Evolutionary conservation across 2,329 filamentous ascomycete genomes (phyloP), one percentile per base, ranked within the genome.

Genomic region (Penicillium sp.): DNA sequence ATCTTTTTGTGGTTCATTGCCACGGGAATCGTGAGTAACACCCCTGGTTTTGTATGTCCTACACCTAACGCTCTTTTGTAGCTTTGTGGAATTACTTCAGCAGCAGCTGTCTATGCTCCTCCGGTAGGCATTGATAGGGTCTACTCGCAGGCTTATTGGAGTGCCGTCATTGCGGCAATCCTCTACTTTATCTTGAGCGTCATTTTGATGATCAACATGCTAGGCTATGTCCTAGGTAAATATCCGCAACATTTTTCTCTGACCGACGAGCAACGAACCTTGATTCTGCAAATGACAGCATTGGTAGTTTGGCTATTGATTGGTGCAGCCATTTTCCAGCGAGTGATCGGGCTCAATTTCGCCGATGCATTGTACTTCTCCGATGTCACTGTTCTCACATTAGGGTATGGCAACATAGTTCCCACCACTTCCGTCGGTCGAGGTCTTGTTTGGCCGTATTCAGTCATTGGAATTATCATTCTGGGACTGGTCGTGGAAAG

Each of bases 211-310:
- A 73, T 90, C 53, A 96, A 93, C 22, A 90, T 93, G 75, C 81
- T 87, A 53, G 91, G 91, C 9, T 92, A 91, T 44, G 83, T 84
- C 55, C 75, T 87, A 0, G 86, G 86, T 0, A 88, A 90, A 62
- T 96, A 96, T 65, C 82, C 82, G 7, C 88, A 90, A 63, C 87
- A 91, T 66, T 96, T 96, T 63, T 78, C 82, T 4, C 79, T 96
- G 25, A 92, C 88, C 0, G 84, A 87, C 50, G 88, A 88, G 58
- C 92, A 97, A 72, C 84, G 92, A 10, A 96, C 90, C 0, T 77
- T 97, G 22, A 96, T 97, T 79, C 75, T 96, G 28, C 92, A 97
- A 73, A 96, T 91, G 1, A 95, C 95, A 73, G 78, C 89, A 53
- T 90, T 95, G 68, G 86, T 96, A 49, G 75, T 90, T 45, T 96